Evolutionary conservation across 1,284 basidiomycete species (phyloP).

Genomic region (Sporisorium iseilematis-ciliati): DNA sequence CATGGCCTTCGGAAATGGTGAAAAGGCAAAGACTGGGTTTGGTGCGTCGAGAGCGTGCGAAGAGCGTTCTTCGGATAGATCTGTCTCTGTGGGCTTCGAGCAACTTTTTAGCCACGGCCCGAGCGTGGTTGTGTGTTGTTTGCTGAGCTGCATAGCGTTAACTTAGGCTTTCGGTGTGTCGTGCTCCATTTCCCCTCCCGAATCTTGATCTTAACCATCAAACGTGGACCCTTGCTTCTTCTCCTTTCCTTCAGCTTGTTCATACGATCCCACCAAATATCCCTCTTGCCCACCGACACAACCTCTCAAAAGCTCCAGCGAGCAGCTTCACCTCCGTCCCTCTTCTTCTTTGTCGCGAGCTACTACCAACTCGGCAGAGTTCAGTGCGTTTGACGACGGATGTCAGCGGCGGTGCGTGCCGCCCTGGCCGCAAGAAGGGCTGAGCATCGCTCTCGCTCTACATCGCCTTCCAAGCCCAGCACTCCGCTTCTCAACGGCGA

Average conservation of each 20-base stretch:
- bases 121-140: background rate
- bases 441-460: conserved; percentile 41
- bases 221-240: conserved; percentile 9
- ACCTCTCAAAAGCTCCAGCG: background rate
- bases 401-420: conserved; percentile 61
- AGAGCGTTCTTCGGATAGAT: background rate
- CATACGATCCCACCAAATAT: background rate
- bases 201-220: background rate
- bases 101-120: background rate
- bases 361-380: background rate
- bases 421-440: conserved; percentile 56
- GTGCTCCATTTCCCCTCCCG: background rate
- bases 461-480: conserved; percentile 40
- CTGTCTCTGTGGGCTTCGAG: background rate
- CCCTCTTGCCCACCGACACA: background rate
- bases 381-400: conserved; percentile 26
- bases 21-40: background rate
- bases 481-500: conserved; percentile 14
- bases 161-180: background rate
- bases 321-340: background rate
- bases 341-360: background rate
- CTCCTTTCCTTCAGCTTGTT: background rate
- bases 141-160: background rate
- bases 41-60: background rate
- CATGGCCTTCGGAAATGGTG: background rate